Conservation (phyloP, 1,284 basidiomycete genomes). For the Microbotryum lychnidis-dioicae region DNA sequence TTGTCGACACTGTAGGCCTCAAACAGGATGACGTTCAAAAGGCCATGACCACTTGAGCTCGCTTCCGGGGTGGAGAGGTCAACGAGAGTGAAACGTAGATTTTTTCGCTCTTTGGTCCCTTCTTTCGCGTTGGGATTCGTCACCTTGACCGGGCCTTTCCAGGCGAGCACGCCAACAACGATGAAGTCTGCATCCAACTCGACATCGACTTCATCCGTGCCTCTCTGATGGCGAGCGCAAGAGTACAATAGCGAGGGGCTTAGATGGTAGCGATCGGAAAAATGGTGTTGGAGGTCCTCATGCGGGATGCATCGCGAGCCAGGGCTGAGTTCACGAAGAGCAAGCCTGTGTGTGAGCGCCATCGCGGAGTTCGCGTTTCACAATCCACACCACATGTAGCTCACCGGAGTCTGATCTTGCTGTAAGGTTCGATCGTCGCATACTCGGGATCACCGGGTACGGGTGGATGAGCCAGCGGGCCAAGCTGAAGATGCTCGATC, state of each 20-base stretch:
- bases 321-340: constrained; percentile 47
- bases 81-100: constrained; percentile 75
- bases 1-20: constrained; percentile 59
- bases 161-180: constrained; percentile 78
- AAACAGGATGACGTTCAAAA: constrained; percentile 73
- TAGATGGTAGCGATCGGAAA: constrained; percentile 75
- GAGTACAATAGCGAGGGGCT: constrained; percentile 83
- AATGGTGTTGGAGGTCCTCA: constrained; percentile 68
- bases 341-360: not conserved
- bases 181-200: constrained; percentile 88
- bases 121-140: constrained; percentile 35
- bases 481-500: constrained; percentile 62
- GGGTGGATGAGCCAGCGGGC: constrained; percentile 60
- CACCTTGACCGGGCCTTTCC: constrained; percentile 64
- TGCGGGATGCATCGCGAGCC: constrained; percentile 56
- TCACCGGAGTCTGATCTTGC: constrained; percentile 71
- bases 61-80: constrained; percentile 55
- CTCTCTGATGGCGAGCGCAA: constrained; percentile 61
- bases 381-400: no score
- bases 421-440: constrained; percentile 72
- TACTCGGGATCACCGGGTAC: constrained; percentile 63
- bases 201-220: constrained; percentile 64
- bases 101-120: constrained; percentile 1
- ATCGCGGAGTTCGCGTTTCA: no score
- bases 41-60: constrained; percentile 66